phyloP scores from a whole-genome alignment of 2,329 filamentous ascomycete genomes.

The Penicillium sp. region DNA sequence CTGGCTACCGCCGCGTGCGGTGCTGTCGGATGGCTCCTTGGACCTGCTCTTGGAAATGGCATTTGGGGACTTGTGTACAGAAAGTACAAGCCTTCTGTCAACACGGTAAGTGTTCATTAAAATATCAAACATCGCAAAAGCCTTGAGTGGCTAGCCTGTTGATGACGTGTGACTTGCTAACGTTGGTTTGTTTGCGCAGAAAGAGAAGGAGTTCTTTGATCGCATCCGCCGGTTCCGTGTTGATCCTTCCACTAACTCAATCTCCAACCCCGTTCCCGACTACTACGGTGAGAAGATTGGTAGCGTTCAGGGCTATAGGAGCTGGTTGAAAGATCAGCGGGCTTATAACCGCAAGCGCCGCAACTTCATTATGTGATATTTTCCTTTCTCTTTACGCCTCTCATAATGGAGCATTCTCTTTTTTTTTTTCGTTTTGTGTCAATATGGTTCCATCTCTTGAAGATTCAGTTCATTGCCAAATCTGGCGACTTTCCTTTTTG shows the following conservation, averaged over 20 bases:
- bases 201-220: constrained; percentile 91
- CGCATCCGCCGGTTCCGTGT: constrained; percentile 90
- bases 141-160: not conserved
- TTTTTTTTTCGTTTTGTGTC: constrained; percentile 18
- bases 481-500: constrained; percentile 13
- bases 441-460: constrained; percentile 14
- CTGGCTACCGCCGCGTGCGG: constrained; percentile 73
- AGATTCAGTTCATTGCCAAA: constrained; percentile 1
- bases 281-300: constrained; percentile 99
- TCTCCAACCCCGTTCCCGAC: constrained; percentile 90
- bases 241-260: constrained; percentile 83
- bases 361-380: constrained; percentile 38
- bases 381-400: not conserved
- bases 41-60: constrained; percentile 76
- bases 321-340: constrained; percentile 96
- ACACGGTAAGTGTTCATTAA: constrained; percentile 51
- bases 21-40: constrained; percentile 82
- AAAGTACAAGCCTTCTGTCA: constrained; percentile 69
- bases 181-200: constrained; percentile 48
- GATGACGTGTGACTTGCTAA: not conserved
- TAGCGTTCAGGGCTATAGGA: constrained; percentile 83
- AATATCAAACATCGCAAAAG: too few relatives aligned
- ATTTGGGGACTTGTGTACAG: constrained; percentile 76
- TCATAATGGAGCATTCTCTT: constrained; percentile 2
- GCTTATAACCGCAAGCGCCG: constrained; percentile 90